Base-by-base conservation (phyloP, 495 filamentous ascomycete genomes). In the Hypoxylon fragiforme region DNA sequence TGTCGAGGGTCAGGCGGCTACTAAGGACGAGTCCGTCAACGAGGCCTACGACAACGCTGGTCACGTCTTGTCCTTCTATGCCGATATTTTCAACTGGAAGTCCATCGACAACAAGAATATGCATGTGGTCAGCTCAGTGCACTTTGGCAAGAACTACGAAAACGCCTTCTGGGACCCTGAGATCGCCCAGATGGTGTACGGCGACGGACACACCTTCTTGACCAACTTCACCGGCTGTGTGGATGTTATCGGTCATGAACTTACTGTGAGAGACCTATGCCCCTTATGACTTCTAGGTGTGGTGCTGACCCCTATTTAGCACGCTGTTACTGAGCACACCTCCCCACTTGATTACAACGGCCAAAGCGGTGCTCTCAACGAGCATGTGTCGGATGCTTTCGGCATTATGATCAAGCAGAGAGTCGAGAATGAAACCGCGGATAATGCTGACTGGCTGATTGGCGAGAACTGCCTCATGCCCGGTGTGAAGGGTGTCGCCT, bases 371-470 rank as follows among this genome's bases (percentile, higher is more conserved):
- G 76, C 77, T 2, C 67, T 81, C 18, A 81, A 81, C 63, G 79
- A 82, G 63, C 72, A 73, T 50, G 48, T 80, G 28, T 73, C 77
- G 6, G 79, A 82, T 53, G 72, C 76, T 13, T 81, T 81, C 51
- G 78, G 71, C 48, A 69, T 72, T 57, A 80, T 82, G 77, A 64
- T 78, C 56, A 74, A 78, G 70, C 79, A 81, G 67, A 68, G 62
- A 57, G 59, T 70, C 14, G 59, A 73, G 51, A 48, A 74, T 30
- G 71, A 75, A 63, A 74, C 60, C 7, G 68, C 72, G 8, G 64
- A 66, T 13, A 66, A 73, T 19, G 72, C 77, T 9, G 73, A 80
- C 63, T 81, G 79, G 79, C 57, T 80, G 7, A 73, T 80, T 46
- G 79, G 78, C n/a, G 70, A 81, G 51, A 65, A 69, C 31, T 70